Conservation (phyloP, 345 rosid species). For the Eutrema heterophyllum region DNA sequence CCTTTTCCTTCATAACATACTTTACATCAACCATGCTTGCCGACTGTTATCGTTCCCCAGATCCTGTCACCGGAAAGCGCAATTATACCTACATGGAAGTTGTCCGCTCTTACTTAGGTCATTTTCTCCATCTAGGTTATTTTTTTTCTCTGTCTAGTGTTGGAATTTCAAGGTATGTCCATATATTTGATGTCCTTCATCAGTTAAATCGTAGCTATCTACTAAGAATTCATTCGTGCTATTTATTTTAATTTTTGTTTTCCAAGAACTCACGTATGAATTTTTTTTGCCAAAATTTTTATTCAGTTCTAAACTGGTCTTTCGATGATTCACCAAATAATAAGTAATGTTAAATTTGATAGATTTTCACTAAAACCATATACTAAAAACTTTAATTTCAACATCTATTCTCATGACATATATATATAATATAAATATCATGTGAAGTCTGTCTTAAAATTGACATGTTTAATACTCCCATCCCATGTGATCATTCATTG, state of each 20-base stretch:
- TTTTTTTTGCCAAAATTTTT: neutral
- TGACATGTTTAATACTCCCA: neutral
- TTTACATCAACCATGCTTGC: conserved; percentile 77
- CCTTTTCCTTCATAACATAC: conserved; percentile 69
- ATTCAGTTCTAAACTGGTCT: neutral
- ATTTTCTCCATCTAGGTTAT: neutral
- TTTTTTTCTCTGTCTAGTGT: neutral
- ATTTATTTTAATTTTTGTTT: neutral
- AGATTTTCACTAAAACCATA: neutral
- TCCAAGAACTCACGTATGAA: neutral
- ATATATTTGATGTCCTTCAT: neutral
- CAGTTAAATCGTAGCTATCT: neutral
- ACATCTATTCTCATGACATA: neutral
- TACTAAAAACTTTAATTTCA: neutral
- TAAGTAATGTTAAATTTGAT: neutral
- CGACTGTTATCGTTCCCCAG: conserved; percentile 71
- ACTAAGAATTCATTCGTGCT: neutral
- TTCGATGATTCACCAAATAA: neutral
- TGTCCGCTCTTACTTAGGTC: conserved; percentile 68
- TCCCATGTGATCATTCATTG: conserved; percentile 16
- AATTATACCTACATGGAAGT: conserved; percentile 92
- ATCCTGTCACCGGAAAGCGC: conserved; percentile 62
- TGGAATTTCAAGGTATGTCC: neutral
- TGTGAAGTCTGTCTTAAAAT: neutral
- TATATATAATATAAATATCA: neutral